These are phyloP conservation scores for Rhizopogon vesiculosus DNA, from an alignment of 768 basidiomycete genomes.

Conservation along the genomic window DNA sequence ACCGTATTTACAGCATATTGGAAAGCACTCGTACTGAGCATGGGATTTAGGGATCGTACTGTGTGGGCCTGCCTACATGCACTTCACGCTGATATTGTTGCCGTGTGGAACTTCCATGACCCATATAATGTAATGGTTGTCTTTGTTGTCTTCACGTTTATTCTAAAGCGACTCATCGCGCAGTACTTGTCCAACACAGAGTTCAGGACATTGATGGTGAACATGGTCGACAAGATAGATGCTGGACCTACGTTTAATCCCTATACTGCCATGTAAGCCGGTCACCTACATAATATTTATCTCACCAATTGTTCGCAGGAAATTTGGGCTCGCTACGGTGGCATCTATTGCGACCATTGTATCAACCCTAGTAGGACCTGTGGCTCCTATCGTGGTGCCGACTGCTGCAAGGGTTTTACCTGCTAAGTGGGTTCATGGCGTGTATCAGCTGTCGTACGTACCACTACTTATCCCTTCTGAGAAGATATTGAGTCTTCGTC, in stretches of 20 bases:
- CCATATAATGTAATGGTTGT: not conserved
- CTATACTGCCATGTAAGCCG: not conserved
- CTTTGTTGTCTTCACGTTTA: not conserved
- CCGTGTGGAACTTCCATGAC: conserved; percentile 15
- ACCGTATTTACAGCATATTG: too few relatives aligned
- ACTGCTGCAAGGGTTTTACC: not conserved
- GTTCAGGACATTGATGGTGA: not conserved
- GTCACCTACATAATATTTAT: not conserved
- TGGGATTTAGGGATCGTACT: too few relatives aligned
- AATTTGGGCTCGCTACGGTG: not conserved
- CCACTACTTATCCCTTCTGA: not conserved
- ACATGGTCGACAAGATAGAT: not conserved
- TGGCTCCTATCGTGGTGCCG: not conserved
- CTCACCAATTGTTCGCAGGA: not conserved
- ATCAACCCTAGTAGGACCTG: not conserved
- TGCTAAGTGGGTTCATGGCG: not conserved
- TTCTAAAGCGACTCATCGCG: not conserved
- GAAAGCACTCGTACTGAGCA: too few relatives aligned
- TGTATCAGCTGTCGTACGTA: not conserved
- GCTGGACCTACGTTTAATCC: not conserved
- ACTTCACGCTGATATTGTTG: conserved; percentile 9
- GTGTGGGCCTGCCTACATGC: too few relatives aligned
- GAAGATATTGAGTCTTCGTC: not conserved
- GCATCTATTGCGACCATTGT: not conserved
- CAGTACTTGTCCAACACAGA: not conserved